A percentile compares a stretch with the other conserved stretches of the same genome.
phyloP scores from a whole-genome alignment of 805 yeast species.

The Lipomyces kockii region DNA sequence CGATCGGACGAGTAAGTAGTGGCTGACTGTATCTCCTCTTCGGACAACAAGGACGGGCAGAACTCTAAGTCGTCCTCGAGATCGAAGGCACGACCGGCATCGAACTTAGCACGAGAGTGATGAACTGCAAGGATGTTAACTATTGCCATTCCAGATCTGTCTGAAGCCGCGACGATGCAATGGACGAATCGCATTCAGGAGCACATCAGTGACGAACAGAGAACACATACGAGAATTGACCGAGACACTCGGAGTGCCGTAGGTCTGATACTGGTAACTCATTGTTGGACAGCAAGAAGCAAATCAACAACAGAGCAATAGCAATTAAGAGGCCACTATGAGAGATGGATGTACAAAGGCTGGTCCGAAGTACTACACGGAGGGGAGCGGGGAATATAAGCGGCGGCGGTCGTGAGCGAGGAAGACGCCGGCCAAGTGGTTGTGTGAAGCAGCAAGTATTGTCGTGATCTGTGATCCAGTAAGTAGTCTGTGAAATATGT shows the following conservation, averaged over 20 bases:
- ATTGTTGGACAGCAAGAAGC: slow-evolving; percentile 8
- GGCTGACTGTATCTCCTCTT: slow-evolving; percentile 35
- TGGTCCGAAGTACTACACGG: neutral
- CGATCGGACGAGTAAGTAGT: slow-evolving; percentile 34
- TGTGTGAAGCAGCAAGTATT: neutral
- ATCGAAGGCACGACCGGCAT: slow-evolving; percentile 71
- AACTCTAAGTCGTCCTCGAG: slow-evolving; percentile 73
- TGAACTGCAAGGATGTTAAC: slow-evolving; percentile 17
- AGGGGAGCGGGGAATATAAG: neutral
- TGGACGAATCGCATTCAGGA: neutral
- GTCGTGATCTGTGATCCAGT: neutral
- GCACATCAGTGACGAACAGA: slow-evolving; percentile 1
- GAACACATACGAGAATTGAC: slow-evolving; percentile 15
- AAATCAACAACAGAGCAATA: neutral
- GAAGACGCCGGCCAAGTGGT: neutral
- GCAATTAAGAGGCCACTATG: neutral
- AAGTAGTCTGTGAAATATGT: neutral
- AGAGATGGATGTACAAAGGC: neutral
- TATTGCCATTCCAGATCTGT: neutral
- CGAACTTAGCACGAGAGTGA: slow-evolving; percentile 49
- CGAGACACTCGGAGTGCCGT: slow-evolving; percentile 14
- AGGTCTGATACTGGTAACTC: slow-evolving; percentile 29
- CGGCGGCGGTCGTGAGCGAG: neutral
- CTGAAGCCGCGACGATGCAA: neutral
- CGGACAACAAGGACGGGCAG: slow-evolving; percentile 53